Conservation (phyloP, 1,284 basidiomycete genomes). For the Leccinum cinnamomeum region DNA sequence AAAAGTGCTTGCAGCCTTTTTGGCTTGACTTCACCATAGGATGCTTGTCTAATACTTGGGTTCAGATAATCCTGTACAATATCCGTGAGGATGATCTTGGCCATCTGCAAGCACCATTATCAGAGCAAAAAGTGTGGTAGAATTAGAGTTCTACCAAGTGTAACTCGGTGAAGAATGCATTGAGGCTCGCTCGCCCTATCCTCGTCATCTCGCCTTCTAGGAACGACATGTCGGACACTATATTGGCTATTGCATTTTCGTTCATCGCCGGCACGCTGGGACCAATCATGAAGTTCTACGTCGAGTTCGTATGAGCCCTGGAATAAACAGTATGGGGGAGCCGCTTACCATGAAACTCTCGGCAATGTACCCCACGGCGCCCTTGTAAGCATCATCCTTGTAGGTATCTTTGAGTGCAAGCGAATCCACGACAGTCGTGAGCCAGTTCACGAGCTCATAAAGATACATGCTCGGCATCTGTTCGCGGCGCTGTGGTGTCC, state of each 20-base stretch:
- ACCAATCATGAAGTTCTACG: conserved; percentile 76
- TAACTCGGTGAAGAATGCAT: conserved; percentile 79
- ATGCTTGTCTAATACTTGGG: conserved; percentile 68
- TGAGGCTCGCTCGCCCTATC: conserved; percentile 69
- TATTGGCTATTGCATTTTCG: conserved; percentile 83
- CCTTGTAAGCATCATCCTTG: conserved; percentile 87
- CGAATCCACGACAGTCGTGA: conserved; percentile 94
- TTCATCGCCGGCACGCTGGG: conserved; percentile 81
- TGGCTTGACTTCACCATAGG: conserved; percentile 72
- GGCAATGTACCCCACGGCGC: conserved; percentile 84
- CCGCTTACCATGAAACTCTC: conserved; percentile 75
- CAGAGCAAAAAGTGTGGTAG: conserved; percentile 2
- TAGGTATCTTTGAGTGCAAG: conserved; percentile 82
- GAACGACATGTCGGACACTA: conserved; percentile 82
- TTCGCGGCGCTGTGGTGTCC: conserved; percentile 72
- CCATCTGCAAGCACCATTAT: conserved; percentile 53
- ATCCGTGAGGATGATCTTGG: conserved; percentile 73
- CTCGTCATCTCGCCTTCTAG: conserved; percentile 79
- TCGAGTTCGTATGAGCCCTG: conserved; percentile 9
- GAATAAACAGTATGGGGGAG: background rate
- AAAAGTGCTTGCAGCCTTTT: conserved; percentile 75
- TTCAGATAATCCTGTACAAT: conserved; percentile 80
- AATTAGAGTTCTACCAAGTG: conserved; percentile 58
- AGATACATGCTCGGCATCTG: conserved; percentile 88
- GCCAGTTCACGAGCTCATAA: conserved; percentile 94